These are phyloP conservation scores for Chaetoscypha palmicola DNA, from an alignment of 2,329 filamentous ascomycete genomes.

Conservation along the genomic window DNA sequence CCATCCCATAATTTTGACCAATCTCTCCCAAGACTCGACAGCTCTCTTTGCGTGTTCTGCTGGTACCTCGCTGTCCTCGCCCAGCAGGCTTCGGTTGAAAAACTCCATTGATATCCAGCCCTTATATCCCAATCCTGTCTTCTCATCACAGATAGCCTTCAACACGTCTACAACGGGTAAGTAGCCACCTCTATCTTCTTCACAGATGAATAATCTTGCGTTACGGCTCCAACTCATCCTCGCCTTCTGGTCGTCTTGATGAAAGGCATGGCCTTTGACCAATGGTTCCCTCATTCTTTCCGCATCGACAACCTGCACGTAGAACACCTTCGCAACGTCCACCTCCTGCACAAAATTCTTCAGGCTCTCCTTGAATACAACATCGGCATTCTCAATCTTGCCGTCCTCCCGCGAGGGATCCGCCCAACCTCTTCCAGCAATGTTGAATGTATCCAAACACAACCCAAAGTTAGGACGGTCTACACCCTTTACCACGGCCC, in stretches of 20 bases:
- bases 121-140: slow-evolving; percentile 45
- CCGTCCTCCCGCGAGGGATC: slow-evolving; percentile 48
- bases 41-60: slow-evolving; percentile 46
- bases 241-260: slow-evolving; percentile 49
- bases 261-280: slow-evolving; percentile 48
- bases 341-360: slow-evolving; percentile 19
- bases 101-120: slow-evolving; percentile 56
- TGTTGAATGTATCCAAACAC: slow-evolving; percentile 74
- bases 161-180: slow-evolving; percentile 49
- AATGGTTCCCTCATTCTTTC: slow-evolving; percentile 55
- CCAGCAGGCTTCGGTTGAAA: slow-evolving; percentile 46
- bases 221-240: slow-evolving; percentile 77
- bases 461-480: slow-evolving; percentile 67
- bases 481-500: slow-evolving; percentile 59
- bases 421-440: slow-evolving; percentile 63
- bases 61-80: slow-evolving; percentile 38
- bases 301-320: slow-evolving; percentile 70
- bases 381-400: slow-evolving; percentile 24
- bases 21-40: slow-evolving; percentile 41
- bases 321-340: slow-evolving; percentile 48
- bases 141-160: slow-evolving; percentile 43
- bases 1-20: slow-evolving; percentile 9
- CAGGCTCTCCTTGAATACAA: slow-evolving; percentile 38
- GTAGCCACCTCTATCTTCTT: slow-evolving; percentile 48
- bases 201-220: slow-evolving; percentile 51